Evolutionary conservation across 2,329 filamentous ascomycete species (phyloP).

Genomic region (Amylocarpus encephaloides): DNA sequence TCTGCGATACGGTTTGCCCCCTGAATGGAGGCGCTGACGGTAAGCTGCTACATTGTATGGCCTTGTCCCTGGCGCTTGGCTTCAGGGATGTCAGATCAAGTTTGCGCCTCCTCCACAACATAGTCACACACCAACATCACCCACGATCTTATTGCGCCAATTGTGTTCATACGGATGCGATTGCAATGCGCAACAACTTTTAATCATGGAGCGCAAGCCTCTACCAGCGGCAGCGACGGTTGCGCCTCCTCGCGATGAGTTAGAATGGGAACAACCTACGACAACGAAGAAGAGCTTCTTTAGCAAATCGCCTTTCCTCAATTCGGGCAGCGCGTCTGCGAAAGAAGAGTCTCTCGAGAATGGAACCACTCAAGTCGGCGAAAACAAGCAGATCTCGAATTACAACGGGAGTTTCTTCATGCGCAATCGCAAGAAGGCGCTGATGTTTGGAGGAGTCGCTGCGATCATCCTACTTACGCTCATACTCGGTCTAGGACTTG

Average conservation of each 20-base stretch:
- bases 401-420: background rate
- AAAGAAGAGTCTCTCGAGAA: background rate
- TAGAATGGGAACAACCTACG: constrained; percentile 5
- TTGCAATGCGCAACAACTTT: background rate
- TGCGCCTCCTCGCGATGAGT: background rate
- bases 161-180: too few relatives aligned
- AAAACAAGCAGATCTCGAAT: background rate
- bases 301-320: background rate
- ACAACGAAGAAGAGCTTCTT: constrained; percentile 2
- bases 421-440: constrained; percentile 4
- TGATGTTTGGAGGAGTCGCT: constrained; percentile 1
- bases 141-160: too few relatives aligned
- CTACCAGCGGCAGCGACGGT: background rate
- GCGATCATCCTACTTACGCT: constrained; percentile 9
- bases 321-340: background rate
- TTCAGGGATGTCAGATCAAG: too few relatives aligned
- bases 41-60: too few relatives aligned
- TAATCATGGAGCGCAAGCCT: background rate
- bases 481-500: constrained; percentile 15
- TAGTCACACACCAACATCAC: too few relatives aligned
- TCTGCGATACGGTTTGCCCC: too few relatives aligned
- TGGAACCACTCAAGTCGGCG: background rate
- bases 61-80: too few relatives aligned
- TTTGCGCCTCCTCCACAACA: too few relatives aligned
- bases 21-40: too few relatives aligned